These are phyloP conservation scores for Chaetomium sp. DNA, from an alignment of 2,329 filamentous ascomycete species.

Conservation along the genomic window DNA sequence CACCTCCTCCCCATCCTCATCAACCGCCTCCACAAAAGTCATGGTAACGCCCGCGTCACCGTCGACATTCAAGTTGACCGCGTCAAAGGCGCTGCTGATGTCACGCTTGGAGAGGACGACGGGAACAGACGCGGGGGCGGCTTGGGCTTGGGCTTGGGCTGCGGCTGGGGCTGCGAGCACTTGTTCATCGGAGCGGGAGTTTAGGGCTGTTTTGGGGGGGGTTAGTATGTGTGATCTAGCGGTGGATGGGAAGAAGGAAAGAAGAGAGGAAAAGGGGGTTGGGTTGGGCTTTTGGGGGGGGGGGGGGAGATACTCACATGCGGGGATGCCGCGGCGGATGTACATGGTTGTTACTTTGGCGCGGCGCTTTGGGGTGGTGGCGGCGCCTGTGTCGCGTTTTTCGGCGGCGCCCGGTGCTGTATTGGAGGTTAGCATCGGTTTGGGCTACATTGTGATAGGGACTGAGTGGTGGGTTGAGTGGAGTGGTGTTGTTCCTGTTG, in stretches of 20 bases:
- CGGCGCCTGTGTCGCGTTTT: slow-evolving; percentile 30
- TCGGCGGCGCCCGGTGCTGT: slow-evolving; percentile 12
- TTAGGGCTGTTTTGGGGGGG: slow-evolving; percentile 33
- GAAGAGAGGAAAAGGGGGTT: neutral
- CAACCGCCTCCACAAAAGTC: slow-evolving; percentile 50
- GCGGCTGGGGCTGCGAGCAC: slow-evolving; percentile 25
- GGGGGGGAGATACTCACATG: slow-evolving; percentile 40
- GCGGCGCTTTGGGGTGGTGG: slow-evolving; percentile 40
- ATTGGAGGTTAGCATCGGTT: neutral
- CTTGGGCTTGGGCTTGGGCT: neutral
- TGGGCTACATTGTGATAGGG: neutral
- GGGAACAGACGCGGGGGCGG: neutral
- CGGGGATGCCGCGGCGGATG: slow-evolving; percentile 47
- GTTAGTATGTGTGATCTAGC: neutral
- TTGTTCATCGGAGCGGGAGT: slow-evolving; percentile 32
- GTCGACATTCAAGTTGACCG: slow-evolving; percentile 50
- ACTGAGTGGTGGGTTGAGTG: neutral
- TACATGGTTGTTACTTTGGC: slow-evolving; percentile 53
- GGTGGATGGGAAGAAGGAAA: neutral
- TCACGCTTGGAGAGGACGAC: slow-evolving; percentile 25
- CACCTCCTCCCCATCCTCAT: slow-evolving; percentile 29
- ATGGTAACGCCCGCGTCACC: slow-evolving; percentile 49
- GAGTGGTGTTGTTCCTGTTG: neutral
- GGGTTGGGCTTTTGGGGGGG: neutral
- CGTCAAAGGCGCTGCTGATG: slow-evolving; percentile 43